Percentiles rank a stretch among this genome's conserved stretches.
phyloP scores from a whole-genome alignment of 306 rosid genomes.

The Canavalia ensiformis region DNA sequence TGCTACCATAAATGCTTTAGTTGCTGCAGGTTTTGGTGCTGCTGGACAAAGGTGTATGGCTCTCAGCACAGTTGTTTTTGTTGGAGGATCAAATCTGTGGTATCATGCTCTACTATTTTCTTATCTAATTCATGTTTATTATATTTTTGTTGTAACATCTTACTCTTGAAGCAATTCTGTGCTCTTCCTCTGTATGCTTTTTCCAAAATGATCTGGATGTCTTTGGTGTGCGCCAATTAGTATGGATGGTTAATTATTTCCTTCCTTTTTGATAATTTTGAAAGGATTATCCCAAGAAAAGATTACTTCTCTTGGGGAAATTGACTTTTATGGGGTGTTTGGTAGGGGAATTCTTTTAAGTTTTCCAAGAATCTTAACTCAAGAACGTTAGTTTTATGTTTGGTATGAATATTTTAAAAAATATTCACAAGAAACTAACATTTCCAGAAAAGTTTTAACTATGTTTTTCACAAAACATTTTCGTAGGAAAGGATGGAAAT shows the following conservation, averaged over 20 bases:
- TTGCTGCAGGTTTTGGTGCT: slow-evolving; percentile 98
- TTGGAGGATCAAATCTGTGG: slow-evolving; percentile 82
- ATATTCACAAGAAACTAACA: too few relatives aligned
- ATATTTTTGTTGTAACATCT: slow-evolving; percentile 8
- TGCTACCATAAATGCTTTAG: slow-evolving; percentile 84
- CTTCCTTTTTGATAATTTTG: slow-evolving; percentile 16
- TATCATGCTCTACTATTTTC: slow-evolving; percentile 51
- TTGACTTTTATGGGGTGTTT: background rate
- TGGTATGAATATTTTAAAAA: too few relatives aligned
- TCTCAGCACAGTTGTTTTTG: slow-evolving; percentile 93
- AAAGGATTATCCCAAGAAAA: slow-evolving; percentile 1
- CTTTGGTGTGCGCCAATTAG: slow-evolving; percentile 20
- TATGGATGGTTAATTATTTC: background rate
- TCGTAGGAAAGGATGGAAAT: too few relatives aligned
- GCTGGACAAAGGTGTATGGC: slow-evolving; percentile 99
- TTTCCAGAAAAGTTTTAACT: too few relatives aligned
- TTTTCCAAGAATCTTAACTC: too few relatives aligned
- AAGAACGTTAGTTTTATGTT: too few relatives aligned
- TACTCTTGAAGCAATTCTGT: background rate
- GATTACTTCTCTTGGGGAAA: background rate
- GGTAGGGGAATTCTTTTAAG: too few relatives aligned
- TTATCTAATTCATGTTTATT: background rate
- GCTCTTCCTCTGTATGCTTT: background rate
- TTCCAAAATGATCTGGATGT: slow-evolving; percentile 13
- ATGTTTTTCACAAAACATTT: too few relatives aligned